Evolutionary conservation across 768 basidiomycete species (phyloP).

Genomic region (Auriscalpium microsporum): DNA sequence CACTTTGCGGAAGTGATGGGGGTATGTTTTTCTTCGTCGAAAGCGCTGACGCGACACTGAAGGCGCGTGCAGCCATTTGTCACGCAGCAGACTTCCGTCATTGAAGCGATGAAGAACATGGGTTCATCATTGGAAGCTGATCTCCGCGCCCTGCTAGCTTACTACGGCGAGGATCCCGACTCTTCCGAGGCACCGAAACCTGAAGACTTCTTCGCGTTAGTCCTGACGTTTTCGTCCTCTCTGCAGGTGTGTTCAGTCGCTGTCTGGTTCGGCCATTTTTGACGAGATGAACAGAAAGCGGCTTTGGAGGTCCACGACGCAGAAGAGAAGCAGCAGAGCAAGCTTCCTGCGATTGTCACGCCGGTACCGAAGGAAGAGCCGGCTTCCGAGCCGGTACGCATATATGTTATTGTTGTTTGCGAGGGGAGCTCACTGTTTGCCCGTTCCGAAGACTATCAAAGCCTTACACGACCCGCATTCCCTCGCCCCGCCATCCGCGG

Average conservation of each 20-base stretch:
- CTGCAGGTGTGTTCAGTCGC: constrained; percentile 43
- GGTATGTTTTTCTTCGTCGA: constrained; percentile 26
- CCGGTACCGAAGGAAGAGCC: constrained; percentile 5
- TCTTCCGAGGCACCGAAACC: constrained; percentile 58
- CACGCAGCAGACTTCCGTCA: constrained; percentile 35
- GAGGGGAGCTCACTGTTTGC: background rate
- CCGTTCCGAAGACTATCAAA: constrained; percentile 36
- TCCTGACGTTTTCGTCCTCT: constrained; percentile 66
- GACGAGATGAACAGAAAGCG: constrained; percentile 44
- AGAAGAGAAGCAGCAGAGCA: constrained; percentile 18
- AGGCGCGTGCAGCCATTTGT: constrained; percentile 25
- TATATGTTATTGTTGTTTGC: background rate
- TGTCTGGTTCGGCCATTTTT: no score
- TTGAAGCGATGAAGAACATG: constrained; percentile 63
- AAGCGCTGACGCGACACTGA: background rate
- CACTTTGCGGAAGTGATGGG: constrained; percentile 64
- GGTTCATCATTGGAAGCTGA: constrained; percentile 48
- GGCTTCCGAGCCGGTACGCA: constrained; percentile 6
- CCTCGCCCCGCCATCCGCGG: constrained; percentile 23
- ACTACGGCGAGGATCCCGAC: constrained; percentile 72
- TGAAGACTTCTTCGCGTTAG: constrained; percentile 74
- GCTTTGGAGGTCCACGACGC: constrained; percentile 56
- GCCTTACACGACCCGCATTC: constrained; percentile 17
- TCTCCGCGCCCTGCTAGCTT: constrained; percentile 49
- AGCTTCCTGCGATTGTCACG: constrained; percentile 5